Evolutionary conservation across 768 basidiomycete genomes (phyloP), one percentile per base, ranked within the genome.

Genomic region (Leccinum imitatum): DNA sequence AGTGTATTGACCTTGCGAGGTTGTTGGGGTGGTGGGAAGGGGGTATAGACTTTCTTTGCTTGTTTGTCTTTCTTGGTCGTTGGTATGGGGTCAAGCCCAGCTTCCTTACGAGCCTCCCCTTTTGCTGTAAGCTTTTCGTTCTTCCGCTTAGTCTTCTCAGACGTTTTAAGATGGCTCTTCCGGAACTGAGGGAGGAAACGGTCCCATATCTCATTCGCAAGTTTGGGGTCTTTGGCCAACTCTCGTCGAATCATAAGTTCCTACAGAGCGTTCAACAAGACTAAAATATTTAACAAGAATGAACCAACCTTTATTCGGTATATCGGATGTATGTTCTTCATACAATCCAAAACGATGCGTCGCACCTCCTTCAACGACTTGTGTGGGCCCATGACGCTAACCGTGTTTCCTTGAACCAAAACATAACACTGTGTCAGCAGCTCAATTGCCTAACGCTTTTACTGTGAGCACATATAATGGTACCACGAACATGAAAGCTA

Each of bases 291-390:
- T 31, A 19, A 46, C 35, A 39, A 27, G 56, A 63, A 60, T 60
- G 30, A 56, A 55, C 62, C 21, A 44, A 92, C 95, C 76, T 99
- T 99, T 76, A 99, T 99, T 67, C 95, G 88, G 73, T 99, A 99
- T 71, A 99, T 98, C 2, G 97, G 97, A 70, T 99, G 97, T 56
- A 98, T 90, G 72, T 99, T 99, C 78, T 90, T 95, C 97, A 99
- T 98, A 78, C 97, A 99, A 71, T 99, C 97, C 46, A 98, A 75
- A n/a, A 99, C 85, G 62, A 98, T 98, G 66, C 95, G 78, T 59
- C 97, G 83, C 11, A 99, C 96, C 75, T 99, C 97, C 73, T 98
- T 98, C 19, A 99, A 79, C 0, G 90, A 89, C 70, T 96, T 97
- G 78, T 90, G 91, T 0, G 94, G 90, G 4, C 97, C 97, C 95